A percentile compares a stretch with the other conserved stretches of the same genome.
These are phyloP conservation scores for Ganoderma boninense DNA, from an alignment of 1,284 basidiomycete species.

Conservation along the genomic window DNA sequence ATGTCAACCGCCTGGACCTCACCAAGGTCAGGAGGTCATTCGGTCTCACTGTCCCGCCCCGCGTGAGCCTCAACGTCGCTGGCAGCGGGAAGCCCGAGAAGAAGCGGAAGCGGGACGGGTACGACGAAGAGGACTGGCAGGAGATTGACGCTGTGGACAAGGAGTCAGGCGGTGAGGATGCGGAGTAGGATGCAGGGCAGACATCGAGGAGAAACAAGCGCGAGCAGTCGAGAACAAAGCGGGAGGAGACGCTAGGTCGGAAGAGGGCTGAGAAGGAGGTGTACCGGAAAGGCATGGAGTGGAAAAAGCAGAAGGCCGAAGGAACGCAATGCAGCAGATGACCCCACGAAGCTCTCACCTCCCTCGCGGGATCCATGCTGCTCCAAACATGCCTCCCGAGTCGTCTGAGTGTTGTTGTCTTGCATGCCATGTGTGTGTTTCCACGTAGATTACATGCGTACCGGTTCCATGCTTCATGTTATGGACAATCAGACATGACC, in stretches of 20 bases:
- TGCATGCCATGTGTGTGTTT: constrained; percentile 20
- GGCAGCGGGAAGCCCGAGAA: constrained; percentile 63
- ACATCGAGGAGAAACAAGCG: constrained; percentile 42
- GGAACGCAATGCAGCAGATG: constrained; percentile 73
- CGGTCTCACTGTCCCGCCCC: constrained; percentile 94
- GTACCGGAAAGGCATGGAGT: constrained; percentile 65
- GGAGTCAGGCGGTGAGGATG: constrained; percentile 50
- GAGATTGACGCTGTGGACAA: constrained; percentile 53
- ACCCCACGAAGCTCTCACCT: constrained; percentile 26
- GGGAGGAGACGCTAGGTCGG: constrained; percentile 72
- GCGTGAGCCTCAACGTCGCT: constrained; percentile 77
- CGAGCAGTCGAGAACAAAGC: constrained; percentile 56
- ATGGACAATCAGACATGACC: constrained; percentile 9
- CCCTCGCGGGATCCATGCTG: constrained; percentile 8
- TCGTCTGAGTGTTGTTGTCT: constrained; percentile 13
- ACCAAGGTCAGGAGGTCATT: constrained; percentile 96
- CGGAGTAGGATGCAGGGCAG: constrained; percentile 41
- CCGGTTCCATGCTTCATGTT: constrained; percentile 19
- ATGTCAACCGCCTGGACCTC: constrained; percentile 94
- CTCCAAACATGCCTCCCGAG: constrained; percentile 2
- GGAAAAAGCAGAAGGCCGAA: constrained; percentile 51
- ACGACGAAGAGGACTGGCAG: constrained; percentile 55
- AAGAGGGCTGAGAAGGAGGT: constrained; percentile 77
- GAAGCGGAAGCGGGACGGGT: constrained; percentile 48
- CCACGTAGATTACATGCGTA: constrained; percentile 23